Conservation (phyloP, 2,329 filamentous ascomycete species). For the Phaeosphaeria sp. region DNA sequence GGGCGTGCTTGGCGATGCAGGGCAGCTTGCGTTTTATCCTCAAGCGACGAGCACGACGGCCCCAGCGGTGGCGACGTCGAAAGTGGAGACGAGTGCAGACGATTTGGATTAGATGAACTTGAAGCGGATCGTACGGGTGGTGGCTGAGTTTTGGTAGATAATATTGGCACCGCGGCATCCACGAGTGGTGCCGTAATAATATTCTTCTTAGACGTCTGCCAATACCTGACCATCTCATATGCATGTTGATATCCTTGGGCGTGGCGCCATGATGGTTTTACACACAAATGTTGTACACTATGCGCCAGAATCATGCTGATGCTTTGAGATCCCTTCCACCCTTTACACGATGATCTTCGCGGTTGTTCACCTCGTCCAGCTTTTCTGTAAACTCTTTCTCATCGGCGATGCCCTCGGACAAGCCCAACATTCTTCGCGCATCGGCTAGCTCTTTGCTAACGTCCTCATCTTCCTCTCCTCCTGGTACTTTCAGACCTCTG, state of each 20-base stretch:
- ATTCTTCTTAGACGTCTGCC: background rate
- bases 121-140: background rate
- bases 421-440: background rate
- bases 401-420: conserved; percentile 17
- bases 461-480: conserved; percentile 2
- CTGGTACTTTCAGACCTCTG: conserved; percentile 23
- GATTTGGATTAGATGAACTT: conserved; percentile 40
- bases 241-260: background rate
- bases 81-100: conserved; percentile 37
- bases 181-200: background rate
- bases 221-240: background rate
- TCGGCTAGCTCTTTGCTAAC: background rate
- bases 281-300: background rate
- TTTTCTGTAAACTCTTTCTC: conserved; percentile 24
- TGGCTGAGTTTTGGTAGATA: background rate
- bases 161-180: background rate
- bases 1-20: conserved; percentile 72
- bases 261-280: background rate
- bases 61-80: conserved; percentile 8
- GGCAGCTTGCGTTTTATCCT: conserved; percentile 75
- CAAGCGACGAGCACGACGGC: conserved; percentile 23
- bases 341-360: conserved; percentile 30
- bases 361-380: conserved; percentile 33
- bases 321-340: conserved; percentile 27
- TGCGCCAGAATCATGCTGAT: conserved; percentile 12